Percentiles rank a stretch among this genome's conserved stretches.
Evolutionary conservation across 495 filamentous ascomycete species (phyloP).

Genomic region (Neurospora sp.): DNA sequence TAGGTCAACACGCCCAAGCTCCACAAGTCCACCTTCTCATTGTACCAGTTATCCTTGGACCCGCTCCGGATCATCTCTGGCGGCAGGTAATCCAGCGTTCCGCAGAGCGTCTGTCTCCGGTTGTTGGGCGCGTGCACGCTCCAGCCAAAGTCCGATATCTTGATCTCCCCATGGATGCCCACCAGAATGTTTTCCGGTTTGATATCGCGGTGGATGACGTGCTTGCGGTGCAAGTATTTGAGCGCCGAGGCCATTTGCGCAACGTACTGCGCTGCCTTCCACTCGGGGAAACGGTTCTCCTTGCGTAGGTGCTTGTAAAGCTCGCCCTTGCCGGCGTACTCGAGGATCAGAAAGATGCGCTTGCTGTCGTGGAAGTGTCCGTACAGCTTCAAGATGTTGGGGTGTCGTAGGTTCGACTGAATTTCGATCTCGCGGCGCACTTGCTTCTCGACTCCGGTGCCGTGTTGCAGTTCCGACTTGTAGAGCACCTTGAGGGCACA

Average conservation of each 20-base stretch:
- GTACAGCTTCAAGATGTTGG: conserved; percentile 88
- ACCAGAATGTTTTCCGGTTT: conserved; percentile 98
- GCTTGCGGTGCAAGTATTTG: conserved; percentile 89
- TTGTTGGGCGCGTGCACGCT: conserved; percentile 96
- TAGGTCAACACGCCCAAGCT: conserved; percentile 90
- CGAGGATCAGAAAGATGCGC: conserved; percentile 89
- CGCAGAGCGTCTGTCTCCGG: conserved; percentile 88
- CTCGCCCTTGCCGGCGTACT: conserved; percentile 92
- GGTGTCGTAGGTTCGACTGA: conserved; percentile 90
- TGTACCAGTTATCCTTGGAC: conserved; percentile 73
- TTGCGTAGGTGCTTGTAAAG: conserved; percentile 92
- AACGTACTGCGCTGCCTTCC: conserved; percentile 92
- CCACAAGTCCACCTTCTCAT: conserved; percentile 94
- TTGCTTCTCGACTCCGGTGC: conserved; percentile 85
- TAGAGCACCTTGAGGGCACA: conserved; percentile 95
- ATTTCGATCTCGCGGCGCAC: conserved; percentile 96
- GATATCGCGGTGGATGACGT: conserved; percentile 97
- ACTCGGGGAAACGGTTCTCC: conserved; percentile 84
- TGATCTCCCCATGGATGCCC: conserved; percentile 96
- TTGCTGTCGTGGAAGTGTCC: conserved; percentile 97
- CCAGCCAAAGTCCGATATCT: conserved; percentile 98
- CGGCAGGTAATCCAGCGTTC: conserved; percentile 92
- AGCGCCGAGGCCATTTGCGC: conserved; percentile 97
- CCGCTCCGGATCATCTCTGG: conserved; percentile 92
- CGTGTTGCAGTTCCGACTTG: conserved; percentile 86